phyloP scores from a whole-genome alignment of 2,329 filamentous ascomycete genomes.

The Conoideocrella luteorostrata region DNA sequence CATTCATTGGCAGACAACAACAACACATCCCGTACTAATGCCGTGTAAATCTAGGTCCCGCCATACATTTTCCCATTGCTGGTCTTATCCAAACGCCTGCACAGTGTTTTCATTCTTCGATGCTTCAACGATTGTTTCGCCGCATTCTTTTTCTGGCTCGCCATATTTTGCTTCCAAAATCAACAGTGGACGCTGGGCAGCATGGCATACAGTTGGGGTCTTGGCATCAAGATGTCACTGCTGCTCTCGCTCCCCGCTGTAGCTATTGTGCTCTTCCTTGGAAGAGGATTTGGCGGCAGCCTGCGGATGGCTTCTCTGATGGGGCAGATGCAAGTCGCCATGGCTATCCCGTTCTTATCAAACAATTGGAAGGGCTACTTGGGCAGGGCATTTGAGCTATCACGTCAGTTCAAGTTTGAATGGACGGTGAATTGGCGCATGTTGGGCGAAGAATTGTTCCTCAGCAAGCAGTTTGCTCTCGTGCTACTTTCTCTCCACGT shows the following conservation, averaged over 20 bases:
- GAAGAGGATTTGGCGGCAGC: conserved; percentile 58
- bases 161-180: conserved; percentile 73
- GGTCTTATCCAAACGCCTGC: conserved; percentile 81
- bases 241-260: conserved; percentile 78
- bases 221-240: conserved; percentile 94
- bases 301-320: conserved; percentile 67
- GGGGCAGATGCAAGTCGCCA: conserved; percentile 66
- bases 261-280: conserved; percentile 68
- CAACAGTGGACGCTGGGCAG: conserved; percentile 67
- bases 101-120: conserved; percentile 87
- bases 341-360: conserved; percentile 61
- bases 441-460: conserved; percentile 74
- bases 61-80: conserved; percentile 84
- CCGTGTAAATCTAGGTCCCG: conserved; percentile 50
- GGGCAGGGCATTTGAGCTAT: conserved; percentile 81
- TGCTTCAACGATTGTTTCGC: conserved; percentile 97
- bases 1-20: too few relatives aligned
- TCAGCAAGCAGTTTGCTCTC: conserved; percentile 61
- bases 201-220: conserved; percentile 66
- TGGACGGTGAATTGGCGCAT: conserved; percentile 99
- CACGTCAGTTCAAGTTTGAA: conserved; percentile 85
- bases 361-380: conserved; percentile 66
- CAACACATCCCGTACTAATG: too few relatives aligned
- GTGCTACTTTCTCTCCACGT: conserved; percentile 60
- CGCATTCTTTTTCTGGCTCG: conserved; percentile 71